phyloP scores from a whole-genome alignment of 169 alveolate genomes.

The Perkinsus chesapeaki region DNA sequence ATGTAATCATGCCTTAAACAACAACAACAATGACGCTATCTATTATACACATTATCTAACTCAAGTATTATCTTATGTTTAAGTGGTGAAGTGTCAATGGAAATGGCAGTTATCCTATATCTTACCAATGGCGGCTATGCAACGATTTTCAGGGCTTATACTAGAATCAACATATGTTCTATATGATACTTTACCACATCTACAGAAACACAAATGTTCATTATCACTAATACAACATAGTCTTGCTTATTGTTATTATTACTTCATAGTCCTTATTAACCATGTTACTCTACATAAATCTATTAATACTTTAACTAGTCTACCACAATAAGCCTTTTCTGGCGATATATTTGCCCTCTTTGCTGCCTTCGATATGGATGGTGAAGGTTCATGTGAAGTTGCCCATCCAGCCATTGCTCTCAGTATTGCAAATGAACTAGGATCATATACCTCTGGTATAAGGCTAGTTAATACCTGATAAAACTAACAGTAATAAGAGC shows the following conservation, averaged over 20 bases:
- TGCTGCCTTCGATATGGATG: background rate
- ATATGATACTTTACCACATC: background rate
- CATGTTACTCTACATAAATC: background rate
- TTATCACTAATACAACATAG: background rate
- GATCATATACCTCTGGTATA: background rate
- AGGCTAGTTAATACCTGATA: background rate
- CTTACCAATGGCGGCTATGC: background rate
- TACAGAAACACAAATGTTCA: background rate
- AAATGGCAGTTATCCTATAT: background rate
- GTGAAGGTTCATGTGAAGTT: background rate
- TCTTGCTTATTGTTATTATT: background rate
- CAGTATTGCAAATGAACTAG: background rate
- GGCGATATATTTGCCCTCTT: background rate
- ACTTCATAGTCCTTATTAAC: background rate
- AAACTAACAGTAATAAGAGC: too few relatives aligned
- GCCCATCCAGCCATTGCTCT: background rate
- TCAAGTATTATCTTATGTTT: too few relatives aligned
- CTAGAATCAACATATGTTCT: background rate
- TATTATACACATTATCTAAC: too few relatives aligned
- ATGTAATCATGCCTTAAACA: too few relatives aligned
- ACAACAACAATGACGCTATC: too few relatives aligned
- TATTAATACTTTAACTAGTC: background rate
- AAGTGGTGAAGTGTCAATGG: background rate
- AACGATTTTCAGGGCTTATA: background rate
- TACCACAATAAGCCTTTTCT: background rate